A percentile compares a stretch with the other conserved stretches of the same genome.
Conservation (phyloP, 2,329 filamentous ascomycete species). For the Pseudogymnoascus pannorum region DNA sequence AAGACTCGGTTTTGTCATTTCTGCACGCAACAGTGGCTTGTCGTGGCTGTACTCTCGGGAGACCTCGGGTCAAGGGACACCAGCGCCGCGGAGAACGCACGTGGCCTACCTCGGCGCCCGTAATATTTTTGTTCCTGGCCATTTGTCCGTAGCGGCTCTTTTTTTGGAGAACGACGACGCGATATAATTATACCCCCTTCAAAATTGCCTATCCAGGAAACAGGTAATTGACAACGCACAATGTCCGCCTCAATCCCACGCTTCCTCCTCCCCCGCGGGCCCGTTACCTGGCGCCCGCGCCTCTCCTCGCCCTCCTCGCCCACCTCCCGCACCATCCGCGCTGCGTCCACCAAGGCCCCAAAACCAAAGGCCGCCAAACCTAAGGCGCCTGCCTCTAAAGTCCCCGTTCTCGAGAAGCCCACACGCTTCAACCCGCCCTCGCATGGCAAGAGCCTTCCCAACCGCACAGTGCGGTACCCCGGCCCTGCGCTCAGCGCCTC, state of each 20-base stretch:
- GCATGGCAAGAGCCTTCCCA: constrained; percentile 63
- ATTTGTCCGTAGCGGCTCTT: background rate
- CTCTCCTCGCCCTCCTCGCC: constrained; percentile 27
- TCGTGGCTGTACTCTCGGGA: constrained; percentile 3
- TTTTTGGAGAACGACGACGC: background rate
- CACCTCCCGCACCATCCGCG: constrained; percentile 20
- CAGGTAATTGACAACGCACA: background rate
- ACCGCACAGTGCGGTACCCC: constrained; percentile 54
- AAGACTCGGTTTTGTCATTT: background rate
- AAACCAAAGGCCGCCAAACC: constrained; percentile 15
- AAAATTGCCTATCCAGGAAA: background rate
- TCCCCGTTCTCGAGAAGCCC: constrained; percentile 74
- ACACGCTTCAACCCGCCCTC: constrained; percentile 88
- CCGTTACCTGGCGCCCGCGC: constrained; percentile 44
- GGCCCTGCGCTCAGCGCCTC: constrained; percentile 62
- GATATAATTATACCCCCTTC: background rate
- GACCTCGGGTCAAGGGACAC: constrained; percentile 3
- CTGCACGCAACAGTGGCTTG: background rate
- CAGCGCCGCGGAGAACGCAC: background rate
- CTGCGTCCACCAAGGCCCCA: constrained; percentile 29
- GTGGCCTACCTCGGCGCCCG: background rate
- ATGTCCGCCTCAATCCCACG: constrained; percentile 50
- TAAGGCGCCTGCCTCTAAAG: constrained; percentile 35
- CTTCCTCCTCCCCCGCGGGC: constrained; percentile 59
- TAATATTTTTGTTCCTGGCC: constrained; percentile 3